phyloP scores from a whole-genome alignment of 2,329 filamentous ascomycete genomes.

The Rasamsonia emersonii region DNA sequence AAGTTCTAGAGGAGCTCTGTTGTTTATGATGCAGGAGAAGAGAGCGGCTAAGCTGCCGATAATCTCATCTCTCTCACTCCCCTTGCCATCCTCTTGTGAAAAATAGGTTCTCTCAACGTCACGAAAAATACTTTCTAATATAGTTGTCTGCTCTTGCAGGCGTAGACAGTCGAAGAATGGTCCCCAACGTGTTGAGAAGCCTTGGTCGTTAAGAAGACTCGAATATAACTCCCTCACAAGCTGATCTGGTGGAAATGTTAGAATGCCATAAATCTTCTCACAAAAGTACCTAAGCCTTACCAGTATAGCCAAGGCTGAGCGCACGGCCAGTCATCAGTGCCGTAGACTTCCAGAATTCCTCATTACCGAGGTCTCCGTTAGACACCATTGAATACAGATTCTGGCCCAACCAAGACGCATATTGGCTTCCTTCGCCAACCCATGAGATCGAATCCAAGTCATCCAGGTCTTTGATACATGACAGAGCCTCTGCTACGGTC shows the following conservation, averaged over 20 bases:
- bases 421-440: constrained; percentile 57
- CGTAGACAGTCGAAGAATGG: constrained; percentile 36
- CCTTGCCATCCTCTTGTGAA: constrained; percentile 9
- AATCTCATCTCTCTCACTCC: constrained; percentile 12
- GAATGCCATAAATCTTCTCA: constrained; percentile 1
- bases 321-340: constrained; percentile 48
- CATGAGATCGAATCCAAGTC: constrained; percentile 38
- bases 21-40: constrained; percentile 42
- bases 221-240: constrained; percentile 33
- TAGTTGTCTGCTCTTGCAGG: constrained; percentile 39
- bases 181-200: constrained; percentile 22
- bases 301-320: constrained; percentile 63
- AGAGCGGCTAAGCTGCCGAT: constrained; percentile 54
- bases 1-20: constrained; percentile 42
- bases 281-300: constrained; percentile 34
- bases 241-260: constrained; percentile 25
- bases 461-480: constrained; percentile 25
- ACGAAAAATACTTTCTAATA: constrained; percentile 38
- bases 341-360: constrained; percentile 23
- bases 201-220: constrained; percentile 23
- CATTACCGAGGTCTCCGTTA: constrained; percentile 31
- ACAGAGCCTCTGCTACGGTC: constrained; percentile 46
- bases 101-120: constrained; percentile 35
- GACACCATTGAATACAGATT: constrained; percentile 46
- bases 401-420: constrained; percentile 61